Evolutionary conservation across 192 early-diverging fungal species (phyloP).

Genomic region (Kickxella alabastrina): DNA sequence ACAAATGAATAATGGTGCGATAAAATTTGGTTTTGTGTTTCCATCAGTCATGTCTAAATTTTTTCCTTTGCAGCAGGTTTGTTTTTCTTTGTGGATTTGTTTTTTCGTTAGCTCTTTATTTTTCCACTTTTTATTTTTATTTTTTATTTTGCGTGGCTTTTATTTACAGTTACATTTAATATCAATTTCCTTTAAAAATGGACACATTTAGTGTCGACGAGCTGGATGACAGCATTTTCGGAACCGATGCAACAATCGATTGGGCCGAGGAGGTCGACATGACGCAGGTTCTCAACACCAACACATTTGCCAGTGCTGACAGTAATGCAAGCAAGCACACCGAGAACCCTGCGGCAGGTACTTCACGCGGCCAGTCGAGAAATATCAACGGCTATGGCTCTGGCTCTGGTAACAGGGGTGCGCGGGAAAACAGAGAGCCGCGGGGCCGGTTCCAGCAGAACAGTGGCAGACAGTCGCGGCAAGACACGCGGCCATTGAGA

Average conservation of each 20-base stretch:
- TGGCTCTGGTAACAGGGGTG: too few species aligned
- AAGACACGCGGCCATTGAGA: conserved; percentile 11
- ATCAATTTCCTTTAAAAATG: conserved; percentile 33
- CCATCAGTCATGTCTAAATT: background rate
- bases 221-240: conserved; percentile 51
- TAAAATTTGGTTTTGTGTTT: too few species aligned
- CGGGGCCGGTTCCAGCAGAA: background rate
- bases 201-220: conserved; percentile 35
- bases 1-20: background rate
- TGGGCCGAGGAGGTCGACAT: conserved; percentile 46
- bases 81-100: background rate
- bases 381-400: too few species aligned
- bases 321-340: conserved; percentile 11
- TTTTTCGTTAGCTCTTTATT: background rate
- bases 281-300: conserved; percentile 18
- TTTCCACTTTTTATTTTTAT: background rate
- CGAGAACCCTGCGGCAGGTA: too few species aligned
- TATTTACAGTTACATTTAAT: conserved; percentile 1
- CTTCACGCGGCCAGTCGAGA: too few species aligned
- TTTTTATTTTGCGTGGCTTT: background rate
- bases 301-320: conserved; percentile 4
- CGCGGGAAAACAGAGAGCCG: conserved; percentile 6
- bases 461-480: conserved; percentile 1
- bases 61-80: background rate
- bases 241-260: conserved; percentile 41